Evolutionary conservation across 2,329 filamentous ascomycete genomes (phyloP), one percentile per base, ranked within the genome.

Genomic region (Ceratocystis harringtonii): DNA sequence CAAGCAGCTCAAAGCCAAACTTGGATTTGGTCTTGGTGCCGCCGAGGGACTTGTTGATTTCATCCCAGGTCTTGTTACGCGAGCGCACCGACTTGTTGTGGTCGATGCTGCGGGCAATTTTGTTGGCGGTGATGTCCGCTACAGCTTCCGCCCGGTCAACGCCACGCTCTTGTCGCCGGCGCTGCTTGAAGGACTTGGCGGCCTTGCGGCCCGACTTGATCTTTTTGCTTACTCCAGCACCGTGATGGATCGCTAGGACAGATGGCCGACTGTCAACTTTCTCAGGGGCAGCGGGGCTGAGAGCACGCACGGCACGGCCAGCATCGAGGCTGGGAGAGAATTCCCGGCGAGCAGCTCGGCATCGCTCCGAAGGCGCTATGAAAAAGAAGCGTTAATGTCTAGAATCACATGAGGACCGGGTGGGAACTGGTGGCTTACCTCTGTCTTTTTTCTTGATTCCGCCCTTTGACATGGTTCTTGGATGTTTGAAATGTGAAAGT

Each of bases 201-300:
- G 75, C 70, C 71, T 83, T 83, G 70, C 81, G 78, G 65, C 77
- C 77, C 68, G 77, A 76, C 73, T 84, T 88, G 68, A 77, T 71
- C 75, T 87, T 89, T 74, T 89, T 90, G 65, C 77, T 76, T 8
- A 92, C 80, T 36, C 89, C 89, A 19, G 84, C 81, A 1, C 78
- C 76, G 72, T 85, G 82, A 69, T 88, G 86, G 17, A 86, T 83
- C 48, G 84, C 83, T 50, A 90, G 82, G 19, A 89, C 80, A n/a
- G 88, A 85, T 32, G 85, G 83, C 3, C 84, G 81, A 67, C 77
- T 73, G 45, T 65, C 62, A 48, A 65, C 19, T 19, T 65, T 65
- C 22, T 43, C 30, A 17, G 50, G 36, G 19, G 66, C 61, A 32
- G 63, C 63, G 32, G 66, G 63, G 32, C 63, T 65, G 36, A 55